phyloP scores from a whole-genome alignment of 352 stramenopile genomes.

The Globisporangium abappressorium region DNA sequence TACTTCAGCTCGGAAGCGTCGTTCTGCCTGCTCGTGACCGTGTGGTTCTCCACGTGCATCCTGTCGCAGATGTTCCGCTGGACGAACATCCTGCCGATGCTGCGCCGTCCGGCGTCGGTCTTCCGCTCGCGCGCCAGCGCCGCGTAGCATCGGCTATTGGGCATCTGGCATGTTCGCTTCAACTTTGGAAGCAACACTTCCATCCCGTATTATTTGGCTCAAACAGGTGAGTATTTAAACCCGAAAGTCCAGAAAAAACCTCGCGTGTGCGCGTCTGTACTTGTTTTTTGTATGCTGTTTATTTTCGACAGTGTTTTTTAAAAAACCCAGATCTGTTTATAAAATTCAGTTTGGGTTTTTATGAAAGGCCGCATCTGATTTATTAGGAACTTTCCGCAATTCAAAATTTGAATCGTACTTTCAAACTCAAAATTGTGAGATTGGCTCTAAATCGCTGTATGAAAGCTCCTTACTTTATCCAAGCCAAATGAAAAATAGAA shows the following conservation, averaged over 20 bases:
- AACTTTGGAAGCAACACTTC: background rate
- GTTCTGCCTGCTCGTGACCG: slow-evolving; percentile 78
- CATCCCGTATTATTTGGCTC: background rate
- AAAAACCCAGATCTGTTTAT: background rate
- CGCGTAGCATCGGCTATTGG: slow-evolving; percentile 19
- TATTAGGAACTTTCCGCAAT: background rate
- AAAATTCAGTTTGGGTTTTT: background rate
- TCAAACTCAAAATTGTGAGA: background rate
- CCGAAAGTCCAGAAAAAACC: background rate
- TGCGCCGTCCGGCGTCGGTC: slow-evolving; percentile 39
- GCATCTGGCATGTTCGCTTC: background rate
- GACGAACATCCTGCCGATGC: slow-evolving; percentile 75
- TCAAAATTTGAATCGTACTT: background rate
- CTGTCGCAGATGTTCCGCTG: slow-evolving; percentile 84
- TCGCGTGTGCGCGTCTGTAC: background rate
- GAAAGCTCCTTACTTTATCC: background rate
- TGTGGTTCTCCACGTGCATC: slow-evolving; percentile 89
- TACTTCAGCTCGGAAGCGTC: slow-evolving; percentile 86
- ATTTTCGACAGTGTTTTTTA: background rate
- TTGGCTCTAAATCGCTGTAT: background rate
- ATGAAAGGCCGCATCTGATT: background rate
- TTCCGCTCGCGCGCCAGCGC: slow-evolving; percentile 36
- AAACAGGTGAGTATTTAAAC: slow-evolving; percentile 3
- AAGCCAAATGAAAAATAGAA: background rate
- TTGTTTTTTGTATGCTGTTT: slow-evolving; percentile 1